Conservation (phyloP, 2,329 filamentous ascomycete species). For the Aspergillus neotritici region DNA sequence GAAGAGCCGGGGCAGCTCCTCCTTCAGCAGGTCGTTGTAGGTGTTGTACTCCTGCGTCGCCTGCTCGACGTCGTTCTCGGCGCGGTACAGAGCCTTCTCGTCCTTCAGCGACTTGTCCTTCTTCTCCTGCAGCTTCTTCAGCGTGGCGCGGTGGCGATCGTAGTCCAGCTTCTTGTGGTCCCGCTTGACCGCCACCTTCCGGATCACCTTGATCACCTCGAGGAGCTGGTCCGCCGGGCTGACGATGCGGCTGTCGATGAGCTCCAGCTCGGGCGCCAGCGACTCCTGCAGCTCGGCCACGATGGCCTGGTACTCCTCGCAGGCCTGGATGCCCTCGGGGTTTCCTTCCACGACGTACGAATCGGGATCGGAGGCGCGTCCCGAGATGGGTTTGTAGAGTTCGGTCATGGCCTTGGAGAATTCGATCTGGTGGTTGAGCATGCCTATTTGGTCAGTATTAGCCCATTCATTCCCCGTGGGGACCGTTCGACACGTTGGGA, state of each 20-base stretch:
- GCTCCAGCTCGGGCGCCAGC: slow-evolving; percentile 85
- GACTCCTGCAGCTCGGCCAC: slow-evolving; percentile 87
- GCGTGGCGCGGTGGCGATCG: slow-evolving; percentile 71
- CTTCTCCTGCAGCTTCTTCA: slow-evolving; percentile 96
- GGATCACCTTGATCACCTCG: slow-evolving; percentile 91
- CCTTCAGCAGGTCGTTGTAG: slow-evolving; percentile 95
- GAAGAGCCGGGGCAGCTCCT: slow-evolving; percentile 90
- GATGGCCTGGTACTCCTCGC: slow-evolving; percentile 90
- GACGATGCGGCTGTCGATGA: slow-evolving; percentile 91
- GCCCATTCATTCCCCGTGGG: too few relatives aligned
- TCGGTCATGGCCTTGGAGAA: slow-evolving; percentile 95
- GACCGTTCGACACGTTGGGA: too few relatives aligned
- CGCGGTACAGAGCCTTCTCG: slow-evolving; percentile 94
- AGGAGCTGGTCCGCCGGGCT: slow-evolving; percentile 88
- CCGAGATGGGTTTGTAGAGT: slow-evolving; percentile 97
- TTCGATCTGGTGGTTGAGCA: slow-evolving; percentile 95
- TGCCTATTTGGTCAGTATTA: slow-evolving; percentile 48
- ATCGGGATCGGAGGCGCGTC: slow-evolving; percentile 87
- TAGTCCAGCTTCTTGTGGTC: slow-evolving; percentile 98
- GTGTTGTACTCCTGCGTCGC: slow-evolving; percentile 96
- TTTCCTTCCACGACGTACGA: slow-evolving; percentile 78
- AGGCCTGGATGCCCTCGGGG: slow-evolving; percentile 85
- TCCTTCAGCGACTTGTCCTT: slow-evolving; percentile 95
- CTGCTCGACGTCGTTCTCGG: slow-evolving; percentile 83
- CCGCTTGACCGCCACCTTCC: slow-evolving; percentile 80